A percentile compares a stretch with the other conserved stretches of the same genome.
These are phyloP conservation scores for Ramaria sp. DNA, from an alignment of 768 basidiomycete genomes.

Conservation along the genomic window DNA sequence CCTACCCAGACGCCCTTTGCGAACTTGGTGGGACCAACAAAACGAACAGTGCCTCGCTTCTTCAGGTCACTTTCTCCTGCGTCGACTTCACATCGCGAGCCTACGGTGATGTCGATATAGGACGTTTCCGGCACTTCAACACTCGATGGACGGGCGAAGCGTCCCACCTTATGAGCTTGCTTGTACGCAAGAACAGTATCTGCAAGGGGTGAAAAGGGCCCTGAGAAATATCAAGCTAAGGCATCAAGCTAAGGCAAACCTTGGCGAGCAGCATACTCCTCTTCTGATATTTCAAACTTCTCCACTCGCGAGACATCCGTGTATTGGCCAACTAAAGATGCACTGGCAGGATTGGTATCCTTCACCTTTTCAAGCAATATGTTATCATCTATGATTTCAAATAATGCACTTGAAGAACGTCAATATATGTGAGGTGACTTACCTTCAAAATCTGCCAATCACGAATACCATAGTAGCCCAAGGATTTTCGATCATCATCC, in stretches of 20 bases:
- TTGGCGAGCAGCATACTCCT: conserved; percentile 70
- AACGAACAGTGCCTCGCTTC: conserved; percentile 80
- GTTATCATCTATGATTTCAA: background rate
- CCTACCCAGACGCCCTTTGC: conserved; percentile 78
- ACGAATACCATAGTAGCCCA: conserved; percentile 65
- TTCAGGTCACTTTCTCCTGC: conserved; percentile 48
- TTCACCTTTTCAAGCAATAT: conserved; percentile 36
- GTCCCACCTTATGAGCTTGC: conserved; percentile 75
- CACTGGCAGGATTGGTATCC: conserved; percentile 65
- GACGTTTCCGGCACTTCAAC: conserved; percentile 26
- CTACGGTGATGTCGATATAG: conserved; percentile 44
- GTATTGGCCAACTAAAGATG: conserved; percentile 68
- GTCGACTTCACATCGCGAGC: conserved; percentile 77
- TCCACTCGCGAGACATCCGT: conserved; percentile 80
- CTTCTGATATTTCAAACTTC: conserved; percentile 81
- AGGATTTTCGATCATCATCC: conserved; percentile 51
- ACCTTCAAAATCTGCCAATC: conserved; percentile 82
- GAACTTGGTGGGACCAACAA: conserved; percentile 73
- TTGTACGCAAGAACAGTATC: conserved; percentile 89
- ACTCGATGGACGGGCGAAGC: conserved; percentile 48
- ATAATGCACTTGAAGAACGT: background rate
- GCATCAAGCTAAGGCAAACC: conserved; percentile 35
- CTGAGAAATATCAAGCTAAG: background rate
- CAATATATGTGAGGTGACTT: background rate
- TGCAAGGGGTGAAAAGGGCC: conserved; percentile 20